Percentiles rank a stretch among this genome's conserved stretches.
phyloP scores from a whole-genome alignment of 1,284 basidiomycete genomes.

The Ustilago hordei region DNA sequence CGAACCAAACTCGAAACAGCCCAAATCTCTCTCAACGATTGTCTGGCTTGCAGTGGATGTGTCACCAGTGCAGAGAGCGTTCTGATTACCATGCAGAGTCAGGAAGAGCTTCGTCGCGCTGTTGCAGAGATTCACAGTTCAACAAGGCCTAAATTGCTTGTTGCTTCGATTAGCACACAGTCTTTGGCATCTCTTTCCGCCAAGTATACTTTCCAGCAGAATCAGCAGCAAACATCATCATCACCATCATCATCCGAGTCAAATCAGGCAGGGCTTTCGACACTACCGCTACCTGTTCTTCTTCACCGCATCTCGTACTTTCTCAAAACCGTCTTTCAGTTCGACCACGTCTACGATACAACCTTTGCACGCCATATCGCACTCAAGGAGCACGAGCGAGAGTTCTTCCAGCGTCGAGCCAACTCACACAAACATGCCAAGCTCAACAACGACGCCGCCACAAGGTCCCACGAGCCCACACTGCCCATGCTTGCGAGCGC shows the following conservation, averaged over 20 bases:
- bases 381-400: slow-evolving; percentile 82
- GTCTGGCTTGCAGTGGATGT: slow-evolving; percentile 93
- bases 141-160: slow-evolving; percentile 30
- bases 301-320: slow-evolving; percentile 72
- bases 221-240: slow-evolving; percentile 9
- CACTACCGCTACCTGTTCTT: slow-evolving; percentile 70
- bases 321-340: slow-evolving; percentile 73
- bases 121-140: slow-evolving; percentile 36
- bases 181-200: slow-evolving; percentile 81
- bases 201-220: slow-evolving; percentile 48
- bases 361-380: slow-evolving; percentile 92
- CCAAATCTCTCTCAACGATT: slow-evolving; percentile 95
- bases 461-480: neutral
- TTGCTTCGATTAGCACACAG: slow-evolving; percentile 78
- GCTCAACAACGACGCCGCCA: neutral
- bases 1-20: slow-evolving; percentile 72
- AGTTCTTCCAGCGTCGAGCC: slow-evolving; percentile 74
- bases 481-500: slow-evolving; percentile 94
- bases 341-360: slow-evolving; percentile 87
- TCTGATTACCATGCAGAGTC: slow-evolving; percentile 95
- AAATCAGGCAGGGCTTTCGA: slow-evolving; percentile 12
- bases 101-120: slow-evolving; percentile 82
- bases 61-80: slow-evolving; percentile 98
- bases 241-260: neutral
- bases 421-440: slow-evolving; percentile 22